These are phyloP conservation scores for Auriscalpium microsporum DNA, from an alignment of 768 basidiomycete genomes.

Conservation along the genomic window DNA sequence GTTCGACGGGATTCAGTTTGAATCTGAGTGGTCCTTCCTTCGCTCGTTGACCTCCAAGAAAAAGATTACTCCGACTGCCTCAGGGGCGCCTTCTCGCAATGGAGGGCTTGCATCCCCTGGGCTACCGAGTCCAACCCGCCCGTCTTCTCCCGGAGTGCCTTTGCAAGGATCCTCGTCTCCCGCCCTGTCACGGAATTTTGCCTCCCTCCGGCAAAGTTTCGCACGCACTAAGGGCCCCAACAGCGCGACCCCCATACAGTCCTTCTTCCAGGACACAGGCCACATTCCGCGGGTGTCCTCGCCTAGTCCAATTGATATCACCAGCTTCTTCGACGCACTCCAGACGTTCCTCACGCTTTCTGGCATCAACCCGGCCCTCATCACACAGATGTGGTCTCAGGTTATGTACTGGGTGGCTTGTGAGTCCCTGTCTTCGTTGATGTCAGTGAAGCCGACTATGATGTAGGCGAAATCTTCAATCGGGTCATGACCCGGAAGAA, in stretches of 20 bases:
- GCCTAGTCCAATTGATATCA: slow-evolving; percentile 44
- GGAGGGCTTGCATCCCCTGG: slow-evolving; percentile 41
- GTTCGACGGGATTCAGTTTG: slow-evolving; percentile 81
- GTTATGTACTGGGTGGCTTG: slow-evolving; percentile 98
- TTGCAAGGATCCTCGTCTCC: slow-evolving; percentile 33
- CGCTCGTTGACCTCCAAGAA: slow-evolving; percentile 64
- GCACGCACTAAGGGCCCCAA: slow-evolving; percentile 41
- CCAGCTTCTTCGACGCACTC: slow-evolving; percentile 75
- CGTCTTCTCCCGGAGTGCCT: slow-evolving; percentile 44
- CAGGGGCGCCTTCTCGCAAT: slow-evolving; percentile 28
- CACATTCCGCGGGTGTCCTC: slow-evolving; percentile 34
- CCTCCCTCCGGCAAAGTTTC: slow-evolving; percentile 62
- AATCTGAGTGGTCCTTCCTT: slow-evolving; percentile 92
- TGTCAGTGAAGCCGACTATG: slow-evolving; percentile 11
- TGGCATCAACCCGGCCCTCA: slow-evolving; percentile 83
- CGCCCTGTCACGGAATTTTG: slow-evolving; percentile 40
- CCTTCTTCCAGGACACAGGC: slow-evolving; percentile 38
- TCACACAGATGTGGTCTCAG: slow-evolving; percentile 91
- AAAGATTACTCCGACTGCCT: slow-evolving; percentile 31
- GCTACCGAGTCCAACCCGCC: slow-evolving; percentile 27
- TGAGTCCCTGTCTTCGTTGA: slow-evolving; percentile 36
- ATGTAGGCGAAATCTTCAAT: slow-evolving; percentile 74
- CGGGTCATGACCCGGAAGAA: slow-evolving; percentile 86
- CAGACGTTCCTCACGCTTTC: slow-evolving; percentile 78
- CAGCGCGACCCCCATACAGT: slow-evolving; percentile 37